Percentiles rank a stretch among this genome's conserved stretches.
Evolutionary conservation across 2,329 filamentous ascomycete genomes (phyloP).

Genomic region (Fusarium proliferatum): DNA sequence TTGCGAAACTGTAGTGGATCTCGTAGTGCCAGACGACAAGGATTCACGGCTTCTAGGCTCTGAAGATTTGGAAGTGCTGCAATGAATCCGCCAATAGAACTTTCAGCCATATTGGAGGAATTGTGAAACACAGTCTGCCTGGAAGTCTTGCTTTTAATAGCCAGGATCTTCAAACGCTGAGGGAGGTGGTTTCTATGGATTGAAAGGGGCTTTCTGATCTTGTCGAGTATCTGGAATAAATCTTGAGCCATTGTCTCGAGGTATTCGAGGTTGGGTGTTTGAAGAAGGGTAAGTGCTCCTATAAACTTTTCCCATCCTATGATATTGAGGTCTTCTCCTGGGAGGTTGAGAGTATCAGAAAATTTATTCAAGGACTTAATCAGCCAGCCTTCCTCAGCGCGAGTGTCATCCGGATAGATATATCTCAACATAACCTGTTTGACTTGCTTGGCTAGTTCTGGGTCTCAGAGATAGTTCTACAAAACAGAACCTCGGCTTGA

Average conservation of each 20-base stretch:
- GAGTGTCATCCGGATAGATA: not conserved
- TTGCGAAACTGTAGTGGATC: not conserved
- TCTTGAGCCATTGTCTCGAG: not conserved
- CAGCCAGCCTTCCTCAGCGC: not conserved
- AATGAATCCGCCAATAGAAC: not conserved
- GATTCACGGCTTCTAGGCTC: no score
- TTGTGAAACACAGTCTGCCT: not conserved
- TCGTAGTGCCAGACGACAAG: not conserved
- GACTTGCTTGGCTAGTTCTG: not conserved
- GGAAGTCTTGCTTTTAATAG: not conserved
- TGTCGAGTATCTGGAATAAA: not conserved
- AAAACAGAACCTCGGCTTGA: not conserved
- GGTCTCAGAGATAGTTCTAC: not conserved
- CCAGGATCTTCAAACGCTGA: not conserved
- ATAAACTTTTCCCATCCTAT: not conserved
- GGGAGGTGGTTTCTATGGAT: not conserved
- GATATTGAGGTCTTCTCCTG: fast-evolving
- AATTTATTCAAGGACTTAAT: fast-evolving
- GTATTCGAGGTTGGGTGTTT: not conserved
- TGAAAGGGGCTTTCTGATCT: not conserved
- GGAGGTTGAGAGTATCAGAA: not conserved
- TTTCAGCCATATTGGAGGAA: not conserved
- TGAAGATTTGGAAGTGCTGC: not conserved
- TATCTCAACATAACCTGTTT: not conserved
- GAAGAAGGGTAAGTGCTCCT: not conserved